Conservation (phyloP, 371 early-diverging fungal genomes). For the Circinella umbellata region DNA sequence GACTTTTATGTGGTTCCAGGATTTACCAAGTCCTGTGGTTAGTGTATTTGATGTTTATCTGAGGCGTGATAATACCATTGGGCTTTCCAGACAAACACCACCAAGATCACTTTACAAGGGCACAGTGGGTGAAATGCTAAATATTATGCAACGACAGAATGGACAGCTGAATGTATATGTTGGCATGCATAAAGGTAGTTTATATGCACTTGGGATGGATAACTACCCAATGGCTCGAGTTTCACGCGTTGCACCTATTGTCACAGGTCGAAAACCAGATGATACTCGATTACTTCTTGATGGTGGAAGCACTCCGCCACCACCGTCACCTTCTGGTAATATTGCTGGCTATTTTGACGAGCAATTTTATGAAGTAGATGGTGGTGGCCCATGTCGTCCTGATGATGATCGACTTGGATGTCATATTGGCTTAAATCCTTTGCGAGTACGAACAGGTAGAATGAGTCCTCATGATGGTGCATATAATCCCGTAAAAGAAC, state of each 20-base stretch:
- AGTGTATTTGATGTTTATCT: slow-evolving; percentile 48
- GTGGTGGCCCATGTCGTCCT: slow-evolving; percentile 29
- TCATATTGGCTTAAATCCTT: slow-evolving; percentile 35
- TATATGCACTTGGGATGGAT: slow-evolving; percentile 62
- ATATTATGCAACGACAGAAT: slow-evolving; percentile 12
- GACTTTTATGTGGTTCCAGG: slow-evolving; percentile 31
- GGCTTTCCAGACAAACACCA: slow-evolving; percentile 36
- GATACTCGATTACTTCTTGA: slow-evolving; percentile 37
- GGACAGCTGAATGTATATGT: slow-evolving; percentile 48
- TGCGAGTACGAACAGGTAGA: neutral
- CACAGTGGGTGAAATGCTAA: slow-evolving; percentile 30
- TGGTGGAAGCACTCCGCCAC: slow-evolving; percentile 13
- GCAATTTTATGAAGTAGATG: neutral
- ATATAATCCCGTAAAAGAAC: neutral
- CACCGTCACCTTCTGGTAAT: slow-evolving; percentile 23
- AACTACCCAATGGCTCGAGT: slow-evolving; percentile 63
- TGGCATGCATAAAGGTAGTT: slow-evolving; percentile 58
- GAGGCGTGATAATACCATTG: slow-evolving; percentile 38
- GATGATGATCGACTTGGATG: slow-evolving; percentile 45
- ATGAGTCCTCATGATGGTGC: slow-evolving; percentile 2
- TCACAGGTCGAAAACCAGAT: slow-evolving; percentile 40
- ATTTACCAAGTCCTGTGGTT: slow-evolving; percentile 42
- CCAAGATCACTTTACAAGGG: slow-evolving; percentile 35
- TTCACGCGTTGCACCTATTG: slow-evolving; percentile 46
- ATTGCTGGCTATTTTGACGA: slow-evolving; percentile 4